Evolutionary conservation across 2,329 filamentous ascomycete genomes (phyloP), one percentile per base, ranked within the genome.

Genomic region (Westerdykella ornata): DNA sequence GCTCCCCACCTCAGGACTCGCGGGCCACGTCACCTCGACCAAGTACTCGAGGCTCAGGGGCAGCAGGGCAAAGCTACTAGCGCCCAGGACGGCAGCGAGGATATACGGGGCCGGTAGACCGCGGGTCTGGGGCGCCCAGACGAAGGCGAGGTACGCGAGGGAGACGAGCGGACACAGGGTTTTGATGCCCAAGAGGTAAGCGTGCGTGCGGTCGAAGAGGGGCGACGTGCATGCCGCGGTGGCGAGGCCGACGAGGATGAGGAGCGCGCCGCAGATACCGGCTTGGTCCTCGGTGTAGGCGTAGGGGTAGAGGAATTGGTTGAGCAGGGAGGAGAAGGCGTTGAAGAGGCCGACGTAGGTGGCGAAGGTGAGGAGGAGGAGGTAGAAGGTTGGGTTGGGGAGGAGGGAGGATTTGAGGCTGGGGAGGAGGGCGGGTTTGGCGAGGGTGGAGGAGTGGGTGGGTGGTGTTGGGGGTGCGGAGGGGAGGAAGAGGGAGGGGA

Each of bases 271-370:
- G 9, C 83, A 88, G 56, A 97, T 89, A 26, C 92, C 92, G 16
- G 90, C 86, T 42, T 95, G 76, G 49, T 84, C 83, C 62, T 94
- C 84, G 44, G 72, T 77, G 75, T 88, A 94, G 56, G 80, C 85
- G 68, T 96, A 90, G 0, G 92, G 92, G 30, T 78, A 72, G 49
- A 97, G 77, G 61, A 97, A 86, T 62, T 96, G 90, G 70, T 90
- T 94, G 8, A 97, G 75, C 1, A 97, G 78, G 1, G 85, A 85
- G 37, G 88, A 94, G 51, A 89, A 73, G 52, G 84, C 84, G 74
- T 97, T 97, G 80, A 98, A 98, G 70, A 92, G 83, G 55, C 85
- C 88, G 46, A 95, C 86, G 65, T 88, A 95, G 55, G 89, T 68
- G 49, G 78, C 70, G 68, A 90, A 97, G n/a, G 89, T 83, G 45